These are phyloP conservation scores for Cytospora leucostoma DNA, from an alignment of 2,329 filamentous ascomycete genomes.

Conservation along the genomic window DNA sequence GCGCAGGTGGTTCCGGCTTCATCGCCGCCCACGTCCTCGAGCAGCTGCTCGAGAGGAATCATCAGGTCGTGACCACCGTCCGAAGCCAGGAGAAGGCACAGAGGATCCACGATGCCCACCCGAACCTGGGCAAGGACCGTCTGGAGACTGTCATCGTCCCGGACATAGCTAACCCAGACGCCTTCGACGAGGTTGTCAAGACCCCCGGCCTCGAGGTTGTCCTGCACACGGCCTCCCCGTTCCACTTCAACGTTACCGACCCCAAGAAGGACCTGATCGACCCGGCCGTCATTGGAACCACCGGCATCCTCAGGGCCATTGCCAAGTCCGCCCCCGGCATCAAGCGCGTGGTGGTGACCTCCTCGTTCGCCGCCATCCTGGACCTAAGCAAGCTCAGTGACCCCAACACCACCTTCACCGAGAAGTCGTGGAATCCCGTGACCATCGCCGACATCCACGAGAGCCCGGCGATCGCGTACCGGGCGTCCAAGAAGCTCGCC, in stretches of 20 bases:
- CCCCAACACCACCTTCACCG: conserved; percentile 46
- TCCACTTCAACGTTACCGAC: conserved; percentile 56
- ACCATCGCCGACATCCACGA: conserved; percentile 47
- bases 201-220: conserved; percentile 55
- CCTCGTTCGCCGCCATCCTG: conserved; percentile 57
- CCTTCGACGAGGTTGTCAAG: conserved; percentile 68
- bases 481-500: conserved; percentile 55
- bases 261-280: conserved; percentile 56
- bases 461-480: conserved; percentile 49
- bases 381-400: conserved; percentile 42
- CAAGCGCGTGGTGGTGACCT: conserved; percentile 68
- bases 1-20: conserved; percentile 52
- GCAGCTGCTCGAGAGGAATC: conserved; percentile 51
- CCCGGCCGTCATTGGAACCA: conserved; percentile 61
- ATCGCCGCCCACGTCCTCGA: conserved; percentile 58
- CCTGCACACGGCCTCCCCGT: conserved; percentile 62
- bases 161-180: conserved; percentile 72
- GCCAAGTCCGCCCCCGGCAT: conserved; percentile 60
- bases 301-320: conserved; percentile 71
- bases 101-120: conserved; percentile 52
- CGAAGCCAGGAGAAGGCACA: conserved; percentile 55
- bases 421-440: conserved; percentile 56
- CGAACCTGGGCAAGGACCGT: conserved; percentile 42
- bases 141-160: conserved; percentile 65
- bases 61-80: conserved; percentile 58